Percentiles rank a stretch among this genome's conserved stretches.
Evolutionary conservation across 2,329 filamentous ascomycete genomes (phyloP).

Genomic region (Fusarium nelsonii): DNA sequence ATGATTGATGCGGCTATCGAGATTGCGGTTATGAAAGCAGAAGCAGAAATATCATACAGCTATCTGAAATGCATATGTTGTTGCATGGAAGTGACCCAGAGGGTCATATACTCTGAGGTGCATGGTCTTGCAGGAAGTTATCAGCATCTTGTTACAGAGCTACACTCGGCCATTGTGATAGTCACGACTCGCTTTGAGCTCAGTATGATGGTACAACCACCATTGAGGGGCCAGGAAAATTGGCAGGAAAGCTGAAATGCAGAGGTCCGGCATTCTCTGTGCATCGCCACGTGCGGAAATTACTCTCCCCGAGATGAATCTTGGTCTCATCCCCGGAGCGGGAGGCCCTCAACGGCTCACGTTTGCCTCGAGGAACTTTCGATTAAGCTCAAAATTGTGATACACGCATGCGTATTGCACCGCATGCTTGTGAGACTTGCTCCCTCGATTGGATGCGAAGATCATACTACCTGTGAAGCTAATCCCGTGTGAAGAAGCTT

Average conservation of each 20-base stretch:
- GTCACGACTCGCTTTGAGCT: slow-evolving; percentile 62
- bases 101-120: slow-evolving; percentile 61
- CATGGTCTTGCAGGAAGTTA: slow-evolving; percentile 36
- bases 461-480: slow-evolving; percentile 47
- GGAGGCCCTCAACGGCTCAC: slow-evolving; percentile 55
- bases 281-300: slow-evolving; percentile 51
- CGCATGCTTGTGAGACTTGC: neutral
- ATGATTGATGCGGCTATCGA: slow-evolving; percentile 47
- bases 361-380: slow-evolving; percentile 53
- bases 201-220: slow-evolving; percentile 54
- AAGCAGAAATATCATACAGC: slow-evolving; percentile 41
- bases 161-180: slow-evolving; percentile 24
- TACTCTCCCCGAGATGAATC: slow-evolving; percentile 54
- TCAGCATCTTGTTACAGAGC: neutral
- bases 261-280: slow-evolving; percentile 54
- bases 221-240: neutral
- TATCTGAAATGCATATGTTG: slow-evolving; percentile 55
- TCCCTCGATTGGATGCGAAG: slow-evolving; percentile 47
- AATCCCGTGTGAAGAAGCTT: slow-evolving; percentile 43
- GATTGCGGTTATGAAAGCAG: slow-evolving; percentile 47
- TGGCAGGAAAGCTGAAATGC: neutral
- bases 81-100: slow-evolving; percentile 48
- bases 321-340: slow-evolving; percentile 55
- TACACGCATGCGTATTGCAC: neutral
- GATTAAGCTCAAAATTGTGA: slow-evolving; percentile 43